phyloP scores from a whole-genome alignment of 345 rosid genomes.

The Eutrema yunnanense region DNA sequence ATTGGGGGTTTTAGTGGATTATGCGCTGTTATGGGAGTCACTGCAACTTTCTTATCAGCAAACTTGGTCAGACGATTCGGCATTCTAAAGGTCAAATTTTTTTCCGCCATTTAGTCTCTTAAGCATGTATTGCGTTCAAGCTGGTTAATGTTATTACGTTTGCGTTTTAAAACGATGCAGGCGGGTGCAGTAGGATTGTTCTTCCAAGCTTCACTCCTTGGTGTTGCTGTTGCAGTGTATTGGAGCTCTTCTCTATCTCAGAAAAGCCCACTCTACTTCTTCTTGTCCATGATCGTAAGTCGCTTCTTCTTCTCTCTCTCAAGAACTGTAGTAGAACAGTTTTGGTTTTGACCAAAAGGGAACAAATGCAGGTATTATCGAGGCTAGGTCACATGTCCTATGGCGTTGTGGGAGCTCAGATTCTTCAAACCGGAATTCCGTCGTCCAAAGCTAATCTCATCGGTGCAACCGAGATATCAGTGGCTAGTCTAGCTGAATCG shows the following conservation, averaged over 20 bases:
- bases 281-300: constrained; percentile 80
- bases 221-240: constrained; percentile 66
- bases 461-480: constrained; percentile 80
- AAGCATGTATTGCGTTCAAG: neutral
- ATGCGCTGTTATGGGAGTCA: constrained; percentile 91
- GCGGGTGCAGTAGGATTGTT: constrained; percentile 88
- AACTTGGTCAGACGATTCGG: constrained; percentile 66
- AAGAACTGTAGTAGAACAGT: neutral
- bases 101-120: neutral
- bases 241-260: constrained; percentile 69
- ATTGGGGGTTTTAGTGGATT: constrained; percentile 90
- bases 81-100: constrained; percentile 30
- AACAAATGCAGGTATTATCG: constrained; percentile 57
- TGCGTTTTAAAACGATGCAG: constrained; percentile 37
- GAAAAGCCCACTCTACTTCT: constrained; percentile 59
- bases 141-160: neutral
- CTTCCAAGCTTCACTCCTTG: constrained; percentile 81
- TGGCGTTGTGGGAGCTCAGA: constrained; percentile 83
- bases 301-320: neutral
- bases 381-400: constrained; percentile 94
- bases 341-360: neutral
- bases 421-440: constrained; percentile 93
- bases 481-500: constrained; percentile 89
- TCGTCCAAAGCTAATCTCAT: constrained; percentile 90
- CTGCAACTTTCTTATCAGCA: constrained; percentile 87